Conservation (phyloP, 345 rosid species). For the Rhodamnia argentea region DNA sequence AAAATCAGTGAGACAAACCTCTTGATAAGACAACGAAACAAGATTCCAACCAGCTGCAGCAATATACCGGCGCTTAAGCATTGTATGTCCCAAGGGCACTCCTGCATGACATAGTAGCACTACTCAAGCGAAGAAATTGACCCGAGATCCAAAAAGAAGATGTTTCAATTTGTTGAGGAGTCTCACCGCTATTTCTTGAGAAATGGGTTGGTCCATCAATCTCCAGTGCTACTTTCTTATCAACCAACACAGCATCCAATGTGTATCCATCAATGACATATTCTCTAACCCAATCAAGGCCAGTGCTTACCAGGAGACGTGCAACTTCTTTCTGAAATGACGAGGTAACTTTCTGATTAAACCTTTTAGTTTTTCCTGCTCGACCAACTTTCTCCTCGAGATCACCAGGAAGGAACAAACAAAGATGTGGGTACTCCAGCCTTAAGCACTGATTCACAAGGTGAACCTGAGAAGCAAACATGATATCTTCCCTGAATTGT, state of each 20-base stretch:
- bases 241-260: conserved; percentile 71
- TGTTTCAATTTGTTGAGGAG: not conserved
- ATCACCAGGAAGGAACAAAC: conserved; percentile 32
- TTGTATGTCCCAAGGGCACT: conserved; percentile 74
- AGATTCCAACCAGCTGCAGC: conserved; percentile 85
- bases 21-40: conserved; percentile 67
- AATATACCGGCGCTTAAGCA: conserved; percentile 66
- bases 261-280: conserved; percentile 61
- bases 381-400: conserved; percentile 59
- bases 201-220: conserved; percentile 95
- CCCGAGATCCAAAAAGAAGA: not conserved
- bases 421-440: conserved; percentile 72
- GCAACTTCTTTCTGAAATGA: conserved; percentile 86
- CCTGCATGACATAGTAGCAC: conserved; percentile 32
- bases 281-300: conserved; percentile 84
- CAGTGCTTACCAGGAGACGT: conserved; percentile 74
- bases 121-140: not conserved
- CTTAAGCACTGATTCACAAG: conserved; percentile 81
- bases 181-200: conserved; percentile 73
- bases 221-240: conserved; percentile 79
- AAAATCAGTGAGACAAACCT: conserved; percentile 30
- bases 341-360: conserved; percentile 77
- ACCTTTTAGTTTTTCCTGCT: conserved; percentile 77
- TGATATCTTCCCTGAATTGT: conserved; percentile 75
- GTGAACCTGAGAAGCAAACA: conserved; percentile 87